These are phyloP conservation scores for Zygosaccharomyces rouxii DNA, from an alignment of 805 yeast species.

Conservation along the genomic window DNA sequence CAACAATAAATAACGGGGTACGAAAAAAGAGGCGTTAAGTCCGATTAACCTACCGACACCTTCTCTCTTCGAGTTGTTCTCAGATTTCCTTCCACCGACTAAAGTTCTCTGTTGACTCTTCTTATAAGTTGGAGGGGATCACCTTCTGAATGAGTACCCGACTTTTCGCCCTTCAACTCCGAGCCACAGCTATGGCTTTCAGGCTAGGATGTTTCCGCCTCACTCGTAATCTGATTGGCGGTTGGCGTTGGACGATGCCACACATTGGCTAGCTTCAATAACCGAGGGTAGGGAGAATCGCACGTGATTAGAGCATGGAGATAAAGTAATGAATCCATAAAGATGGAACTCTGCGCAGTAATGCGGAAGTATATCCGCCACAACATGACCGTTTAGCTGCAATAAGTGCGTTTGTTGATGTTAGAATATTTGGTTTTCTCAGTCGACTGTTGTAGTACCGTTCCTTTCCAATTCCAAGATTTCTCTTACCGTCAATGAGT, in stretches of 20 bases:
- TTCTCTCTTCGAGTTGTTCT: not conserved
- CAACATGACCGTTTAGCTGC: not conserved
- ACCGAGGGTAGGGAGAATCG: not conserved
- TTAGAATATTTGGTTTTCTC: not conserved
- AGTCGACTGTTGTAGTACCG: not conserved
- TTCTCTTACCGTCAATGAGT: constrained; percentile 15
- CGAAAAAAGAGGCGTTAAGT: not conserved
- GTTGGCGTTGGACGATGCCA: not conserved
- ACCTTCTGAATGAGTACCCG: constrained; percentile 1
- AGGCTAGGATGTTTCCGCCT: not conserved
- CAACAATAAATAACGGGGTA: not conserved
- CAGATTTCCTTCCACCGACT: not conserved
- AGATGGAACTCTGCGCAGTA: not conserved
- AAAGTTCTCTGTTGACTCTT: not conserved
- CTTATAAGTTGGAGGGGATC: constrained; percentile 4
- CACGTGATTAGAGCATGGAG: not conserved
- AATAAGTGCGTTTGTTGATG: not conserved
- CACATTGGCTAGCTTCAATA: not conserved
- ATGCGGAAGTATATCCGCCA: not conserved
- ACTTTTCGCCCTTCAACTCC: constrained; percentile 1
- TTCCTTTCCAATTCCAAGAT: constrained; percentile 15
- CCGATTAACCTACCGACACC: not conserved
- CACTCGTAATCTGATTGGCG: not conserved
- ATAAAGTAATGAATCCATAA: not conserved
- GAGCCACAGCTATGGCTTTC: constrained; percentile 6